phyloP scores from a whole-genome alignment of 2,329 filamentous ascomycete species.

The Diplodia mutila region DNA sequence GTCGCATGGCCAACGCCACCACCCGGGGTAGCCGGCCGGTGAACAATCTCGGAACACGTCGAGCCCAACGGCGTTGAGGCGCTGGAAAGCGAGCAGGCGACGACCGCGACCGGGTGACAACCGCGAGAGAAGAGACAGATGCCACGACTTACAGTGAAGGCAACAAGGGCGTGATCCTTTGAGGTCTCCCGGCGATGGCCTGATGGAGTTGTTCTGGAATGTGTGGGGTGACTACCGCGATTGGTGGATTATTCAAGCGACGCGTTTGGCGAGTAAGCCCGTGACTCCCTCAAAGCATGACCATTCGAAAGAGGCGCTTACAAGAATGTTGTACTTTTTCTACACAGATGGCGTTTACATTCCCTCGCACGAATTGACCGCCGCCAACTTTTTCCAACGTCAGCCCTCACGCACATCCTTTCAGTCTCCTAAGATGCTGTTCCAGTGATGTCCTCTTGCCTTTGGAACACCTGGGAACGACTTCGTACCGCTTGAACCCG shows the following conservation, averaged over 20 bases:
- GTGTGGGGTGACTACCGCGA: conserved; percentile 13
- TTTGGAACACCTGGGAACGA: not conserved
- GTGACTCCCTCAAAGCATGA: not conserved
- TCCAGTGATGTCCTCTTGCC: not conserved
- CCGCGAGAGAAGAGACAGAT: conserved; percentile 2
- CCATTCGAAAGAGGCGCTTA: not conserved
- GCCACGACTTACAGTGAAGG: not conserved
- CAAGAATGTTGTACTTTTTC: not conserved
- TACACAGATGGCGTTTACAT: not conserved
- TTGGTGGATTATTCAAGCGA: not conserved
- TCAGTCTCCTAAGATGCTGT: not conserved
- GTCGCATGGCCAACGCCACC: not conserved
- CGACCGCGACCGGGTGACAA: conserved; percentile 4
- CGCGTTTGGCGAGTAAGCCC: not conserved
- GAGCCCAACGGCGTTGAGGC: not conserved
- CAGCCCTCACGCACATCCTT: not conserved
- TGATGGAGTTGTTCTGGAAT: conserved; percentile 19
- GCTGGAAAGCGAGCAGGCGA: not conserved
- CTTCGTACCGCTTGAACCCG: not conserved
- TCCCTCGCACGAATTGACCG: not conserved
- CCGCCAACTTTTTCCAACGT: not conserved
- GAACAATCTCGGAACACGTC: not conserved
- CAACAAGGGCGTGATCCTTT: not conserved
- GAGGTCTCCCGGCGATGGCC: conserved; percentile 9
- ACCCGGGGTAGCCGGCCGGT: not conserved